A percentile compares a stretch with the other conserved stretches of the same genome.
These are phyloP conservation scores for Hypoxylon sp. DNA, from an alignment of 2,329 filamentous ascomycete species.

Conservation along the genomic window DNA sequence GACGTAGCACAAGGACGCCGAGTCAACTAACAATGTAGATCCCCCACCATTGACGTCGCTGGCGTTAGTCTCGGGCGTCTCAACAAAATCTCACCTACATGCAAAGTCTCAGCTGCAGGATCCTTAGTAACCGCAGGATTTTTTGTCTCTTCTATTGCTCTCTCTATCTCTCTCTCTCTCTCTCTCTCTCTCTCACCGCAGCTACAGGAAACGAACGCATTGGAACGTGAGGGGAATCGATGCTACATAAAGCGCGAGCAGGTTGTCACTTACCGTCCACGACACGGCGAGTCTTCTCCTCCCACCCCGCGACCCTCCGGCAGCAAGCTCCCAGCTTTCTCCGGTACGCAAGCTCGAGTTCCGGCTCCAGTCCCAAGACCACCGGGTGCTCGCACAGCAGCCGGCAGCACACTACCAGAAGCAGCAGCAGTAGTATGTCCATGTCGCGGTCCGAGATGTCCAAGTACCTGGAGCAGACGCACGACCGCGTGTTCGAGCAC, in stretches of 20 bases:
- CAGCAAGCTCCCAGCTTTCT: constrained; percentile 4
- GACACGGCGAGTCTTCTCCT: constrained; percentile 9
- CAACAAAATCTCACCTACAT: constrained; percentile 35
- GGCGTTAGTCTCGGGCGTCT: constrained; percentile 21
- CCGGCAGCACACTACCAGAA: constrained; percentile 31
- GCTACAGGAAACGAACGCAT: too few species aligned
- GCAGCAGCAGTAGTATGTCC: too few species aligned
- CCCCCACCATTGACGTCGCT: constrained; percentile 29
- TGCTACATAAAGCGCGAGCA: constrained; percentile 25
- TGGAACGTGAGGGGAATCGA: constrained; percentile 8
- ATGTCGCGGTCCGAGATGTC: constrained; percentile 51
- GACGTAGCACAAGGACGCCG: constrained; percentile 13
- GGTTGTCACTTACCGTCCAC: constrained; percentile 15
- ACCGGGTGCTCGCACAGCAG: constrained; percentile 19
- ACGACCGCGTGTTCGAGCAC: constrained; percentile 73
- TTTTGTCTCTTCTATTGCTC: too few species aligned
- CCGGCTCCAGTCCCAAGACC: not conserved
- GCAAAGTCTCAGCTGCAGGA: not conserved
- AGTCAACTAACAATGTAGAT: constrained; percentile 22
- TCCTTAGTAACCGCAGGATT: not conserved
- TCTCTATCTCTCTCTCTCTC: not conserved
- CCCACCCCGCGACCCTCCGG: not conserved
- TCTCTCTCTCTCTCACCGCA: constrained; percentile 1
- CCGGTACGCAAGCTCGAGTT: constrained; percentile 21
- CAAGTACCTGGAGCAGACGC: constrained; percentile 67